Evolutionary conservation across 768 basidiomycete genomes (phyloP).

Genomic region (Phlegmacium glaucopus): DNA sequence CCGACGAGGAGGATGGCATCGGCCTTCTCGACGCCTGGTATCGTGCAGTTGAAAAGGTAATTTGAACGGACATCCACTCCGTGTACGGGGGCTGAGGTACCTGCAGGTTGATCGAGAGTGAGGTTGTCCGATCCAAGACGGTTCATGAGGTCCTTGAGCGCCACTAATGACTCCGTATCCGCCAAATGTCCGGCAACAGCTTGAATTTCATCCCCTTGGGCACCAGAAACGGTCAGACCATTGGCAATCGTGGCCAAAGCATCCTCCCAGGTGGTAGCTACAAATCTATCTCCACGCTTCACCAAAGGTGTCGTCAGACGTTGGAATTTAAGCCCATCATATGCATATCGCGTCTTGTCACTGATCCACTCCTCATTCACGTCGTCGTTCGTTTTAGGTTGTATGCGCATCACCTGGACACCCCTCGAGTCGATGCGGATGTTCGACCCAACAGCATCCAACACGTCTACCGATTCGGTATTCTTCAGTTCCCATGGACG

Average conservation of each 20-base stretch:
- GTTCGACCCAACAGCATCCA: slow-evolving; percentile 95
- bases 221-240: slow-evolving; percentile 79
- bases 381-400: slow-evolving; percentile 94
- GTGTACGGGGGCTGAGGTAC: slow-evolving; percentile 64
- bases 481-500: slow-evolving; percentile 98
- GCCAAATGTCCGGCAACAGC: slow-evolving; percentile 91
- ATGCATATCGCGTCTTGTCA: slow-evolving; percentile 97
- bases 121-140: slow-evolving; percentile 94
- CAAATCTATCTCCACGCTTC: slow-evolving; percentile 90
- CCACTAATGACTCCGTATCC: slow-evolving; percentile 91
- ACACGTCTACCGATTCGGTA: slow-evolving; percentile 93
- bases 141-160: slow-evolving; percentile 91
- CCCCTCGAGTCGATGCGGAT: slow-evolving; percentile 95
- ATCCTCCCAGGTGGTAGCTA: slow-evolving; percentile 87
- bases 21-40: slow-evolving; percentile 86
- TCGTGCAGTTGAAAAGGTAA: slow-evolving; percentile 94
- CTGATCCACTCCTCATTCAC: slow-evolving; percentile 99
- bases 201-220: slow-evolving; percentile 89
- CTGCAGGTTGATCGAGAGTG: slow-evolving; percentile 69
- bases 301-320: slow-evolving; percentile 90
- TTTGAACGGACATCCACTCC: slow-evolving; percentile 92
- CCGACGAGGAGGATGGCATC: slow-evolving; percentile 93
- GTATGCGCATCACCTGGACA: slow-evolving; percentile 95
- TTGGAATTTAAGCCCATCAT: slow-evolving; percentile 95
- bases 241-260: slow-evolving; percentile 74